These are phyloP conservation scores for Diaporthe humulicola DNA, from an alignment of 2,329 filamentous ascomycete species.

Conservation along the genomic window DNA sequence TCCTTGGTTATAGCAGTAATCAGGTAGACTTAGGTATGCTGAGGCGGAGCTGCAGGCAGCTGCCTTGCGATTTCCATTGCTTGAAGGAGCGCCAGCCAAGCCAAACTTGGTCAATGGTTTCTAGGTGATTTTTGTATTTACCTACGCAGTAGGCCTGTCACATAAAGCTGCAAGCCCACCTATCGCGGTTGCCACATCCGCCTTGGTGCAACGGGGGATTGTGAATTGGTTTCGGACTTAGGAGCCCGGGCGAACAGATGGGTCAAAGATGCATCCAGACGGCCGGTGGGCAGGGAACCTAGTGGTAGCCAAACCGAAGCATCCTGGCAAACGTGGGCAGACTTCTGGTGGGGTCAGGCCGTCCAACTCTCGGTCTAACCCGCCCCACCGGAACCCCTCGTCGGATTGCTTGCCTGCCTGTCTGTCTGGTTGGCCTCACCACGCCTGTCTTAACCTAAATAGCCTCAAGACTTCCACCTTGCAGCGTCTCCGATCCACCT, in stretches of 20 bases:
- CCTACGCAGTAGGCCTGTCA: background rate
- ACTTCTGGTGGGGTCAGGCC: conserved; percentile 14
- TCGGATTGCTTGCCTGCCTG: background rate
- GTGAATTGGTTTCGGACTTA: background rate
- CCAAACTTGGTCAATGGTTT: background rate
- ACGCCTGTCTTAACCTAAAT: background rate
- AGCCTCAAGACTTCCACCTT: background rate
- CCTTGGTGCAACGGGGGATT: background rate
- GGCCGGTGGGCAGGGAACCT: background rate
- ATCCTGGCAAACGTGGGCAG: background rate
- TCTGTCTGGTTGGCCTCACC: background rate
- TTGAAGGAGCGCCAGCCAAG: background rate
- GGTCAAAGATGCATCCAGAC: background rate
- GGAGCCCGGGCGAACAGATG: background rate
- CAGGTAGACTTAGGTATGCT: background rate
- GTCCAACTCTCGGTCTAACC: background rate
- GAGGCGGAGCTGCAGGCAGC: background rate
- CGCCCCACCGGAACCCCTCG: conserved; percentile 8
- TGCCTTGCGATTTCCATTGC: no score
- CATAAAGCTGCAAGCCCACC: background rate
- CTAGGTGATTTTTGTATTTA: background rate
- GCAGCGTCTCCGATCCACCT: background rate
- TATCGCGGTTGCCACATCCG: background rate
- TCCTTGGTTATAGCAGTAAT: background rate
- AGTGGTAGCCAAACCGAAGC: background rate